Conservation (phyloP, 2,329 filamentous ascomycete genomes). For the Cercospora sp. region DNA sequence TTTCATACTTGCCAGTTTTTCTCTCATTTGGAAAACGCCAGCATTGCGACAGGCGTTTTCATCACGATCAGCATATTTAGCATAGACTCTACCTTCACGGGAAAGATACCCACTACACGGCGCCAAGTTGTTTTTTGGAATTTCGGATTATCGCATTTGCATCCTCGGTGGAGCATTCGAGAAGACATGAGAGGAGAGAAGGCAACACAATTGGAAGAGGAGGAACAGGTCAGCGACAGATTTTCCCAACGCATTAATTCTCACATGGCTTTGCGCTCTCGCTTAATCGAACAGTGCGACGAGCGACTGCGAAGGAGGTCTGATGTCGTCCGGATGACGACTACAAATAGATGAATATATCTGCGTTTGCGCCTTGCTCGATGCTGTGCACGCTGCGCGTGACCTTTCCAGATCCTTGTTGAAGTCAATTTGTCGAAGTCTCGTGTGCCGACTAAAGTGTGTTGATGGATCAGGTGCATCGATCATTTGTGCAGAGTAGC, state of each 20-base stretch:
- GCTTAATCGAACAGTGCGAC: not conserved
- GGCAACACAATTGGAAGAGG: not conserved
- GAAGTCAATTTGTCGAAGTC: not conserved
- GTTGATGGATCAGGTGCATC: not conserved
- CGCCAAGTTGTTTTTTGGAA: not conserved
- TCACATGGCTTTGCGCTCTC: not conserved
- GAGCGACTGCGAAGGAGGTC: constrained; percentile 1
- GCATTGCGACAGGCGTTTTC: constrained; percentile 26
- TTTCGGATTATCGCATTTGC: not conserved
- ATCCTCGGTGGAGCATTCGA: not conserved
- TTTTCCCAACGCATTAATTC: not conserved
- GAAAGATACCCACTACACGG: constrained; percentile 18
- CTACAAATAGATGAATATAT: constrained; percentile 3
- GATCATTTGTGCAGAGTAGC: not conserved
- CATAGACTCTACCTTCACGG: constrained; percentile 31
- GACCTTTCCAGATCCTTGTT: not conserved
- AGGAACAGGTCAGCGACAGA: not conserved
- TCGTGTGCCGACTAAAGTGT: not conserved
- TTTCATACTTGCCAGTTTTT: constrained; percentile 18
- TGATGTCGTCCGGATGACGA: constrained; percentile 5
- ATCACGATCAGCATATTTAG: constrained; percentile 19
- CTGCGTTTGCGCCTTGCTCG: constrained; percentile 3
- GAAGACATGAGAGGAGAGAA: not conserved
- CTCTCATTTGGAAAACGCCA: constrained; percentile 22
- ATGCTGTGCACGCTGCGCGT: not conserved